Evolutionary conservation across 495 filamentous ascomycete genomes (phyloP).

Genomic region (Aeminium ludgeri): DNA sequence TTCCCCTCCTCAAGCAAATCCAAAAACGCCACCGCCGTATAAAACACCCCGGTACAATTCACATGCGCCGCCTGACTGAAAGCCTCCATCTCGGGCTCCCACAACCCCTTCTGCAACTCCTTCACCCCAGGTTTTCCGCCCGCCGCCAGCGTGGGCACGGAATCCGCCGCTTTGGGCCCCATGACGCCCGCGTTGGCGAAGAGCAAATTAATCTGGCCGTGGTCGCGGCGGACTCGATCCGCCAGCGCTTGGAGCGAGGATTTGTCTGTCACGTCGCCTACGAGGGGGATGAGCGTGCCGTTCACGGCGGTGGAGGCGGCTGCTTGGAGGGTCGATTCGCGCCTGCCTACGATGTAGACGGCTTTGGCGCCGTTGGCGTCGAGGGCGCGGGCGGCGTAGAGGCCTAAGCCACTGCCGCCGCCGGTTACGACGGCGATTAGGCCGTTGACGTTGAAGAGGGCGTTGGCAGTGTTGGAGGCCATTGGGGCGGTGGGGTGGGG

Average conservation of each 20-base stretch:
- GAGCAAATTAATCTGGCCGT: constrained; percentile 25
- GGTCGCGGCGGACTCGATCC: constrained; percentile 23
- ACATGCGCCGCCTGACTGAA: constrained; percentile 19
- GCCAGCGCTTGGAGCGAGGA: constrained; percentile 21
- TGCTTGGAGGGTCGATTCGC: constrained; percentile 15
- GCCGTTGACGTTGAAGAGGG: no score
- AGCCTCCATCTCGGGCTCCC: constrained; percentile 11
- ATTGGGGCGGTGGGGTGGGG: no score
- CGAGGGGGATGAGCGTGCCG: constrained; percentile 26
- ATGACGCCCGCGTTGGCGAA: constrained; percentile 16
- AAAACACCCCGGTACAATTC: constrained; percentile 27
- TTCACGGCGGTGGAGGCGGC: constrained; percentile 7
- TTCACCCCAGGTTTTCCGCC: constrained; percentile 5
- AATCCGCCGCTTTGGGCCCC: constrained; percentile 8
- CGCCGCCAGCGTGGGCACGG: neutral
- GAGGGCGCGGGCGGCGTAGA: constrained; percentile 46
- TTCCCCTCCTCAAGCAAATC: constrained; percentile 29
- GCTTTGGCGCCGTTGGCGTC: constrained; percentile 45
- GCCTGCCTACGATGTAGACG: constrained; percentile 53
- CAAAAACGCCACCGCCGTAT: constrained; percentile 30
- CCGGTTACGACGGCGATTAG: constrained; percentile 49
- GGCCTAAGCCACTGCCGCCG: constrained; percentile 45
- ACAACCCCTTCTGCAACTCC: constrained; percentile 13
- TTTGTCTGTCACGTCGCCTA: constrained; percentile 30
- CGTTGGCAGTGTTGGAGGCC: no score